Conservation (phyloP, 2,329 filamentous ascomycete species). For the Alternaria consortialis region DNA sequence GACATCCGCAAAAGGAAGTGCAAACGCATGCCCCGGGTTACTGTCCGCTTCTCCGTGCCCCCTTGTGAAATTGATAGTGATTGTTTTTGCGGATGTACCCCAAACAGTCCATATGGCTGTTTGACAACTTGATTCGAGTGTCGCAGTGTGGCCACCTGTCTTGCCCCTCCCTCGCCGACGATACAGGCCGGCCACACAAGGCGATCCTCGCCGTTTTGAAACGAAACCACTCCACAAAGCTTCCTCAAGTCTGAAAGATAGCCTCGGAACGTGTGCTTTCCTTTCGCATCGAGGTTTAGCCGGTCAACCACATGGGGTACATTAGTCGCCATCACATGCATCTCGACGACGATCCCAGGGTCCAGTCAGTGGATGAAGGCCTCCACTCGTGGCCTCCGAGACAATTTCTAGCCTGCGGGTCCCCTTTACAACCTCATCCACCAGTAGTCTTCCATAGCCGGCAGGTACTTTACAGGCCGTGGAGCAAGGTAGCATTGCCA, state of each 20-base stretch:
- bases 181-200: not conserved
- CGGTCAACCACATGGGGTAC: constrained; percentile 44
- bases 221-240: constrained; percentile 34
- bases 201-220: constrained; percentile 16
- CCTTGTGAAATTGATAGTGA: not conserved
- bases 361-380: constrained; percentile 28
- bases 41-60: constrained; percentile 36
- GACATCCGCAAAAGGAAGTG: constrained; percentile 26
- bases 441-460: constrained; percentile 7
- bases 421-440: constrained; percentile 14
- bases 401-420: constrained; percentile 39
- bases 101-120: constrained; percentile 6
- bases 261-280: constrained; percentile 9
- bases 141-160: constrained; percentile 14
- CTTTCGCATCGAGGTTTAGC: constrained; percentile 5
- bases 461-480: constrained; percentile 5
- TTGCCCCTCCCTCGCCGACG: constrained; percentile 14
- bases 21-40: constrained; percentile 27
- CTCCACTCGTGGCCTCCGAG: constrained; percentile 28
- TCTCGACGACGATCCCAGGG: constrained; percentile 35
- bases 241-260: constrained; percentile 22
- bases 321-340: constrained; percentile 43
- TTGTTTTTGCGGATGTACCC: constrained; percentile 8
- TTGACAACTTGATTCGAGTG: constrained; percentile 19
- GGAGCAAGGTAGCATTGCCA: constrained; percentile 9